Evolutionary conservation across 306 rosid genomes (phyloP), one percentile per base, ranked within the genome.

Genomic region (Calophaca sinica): DNA sequence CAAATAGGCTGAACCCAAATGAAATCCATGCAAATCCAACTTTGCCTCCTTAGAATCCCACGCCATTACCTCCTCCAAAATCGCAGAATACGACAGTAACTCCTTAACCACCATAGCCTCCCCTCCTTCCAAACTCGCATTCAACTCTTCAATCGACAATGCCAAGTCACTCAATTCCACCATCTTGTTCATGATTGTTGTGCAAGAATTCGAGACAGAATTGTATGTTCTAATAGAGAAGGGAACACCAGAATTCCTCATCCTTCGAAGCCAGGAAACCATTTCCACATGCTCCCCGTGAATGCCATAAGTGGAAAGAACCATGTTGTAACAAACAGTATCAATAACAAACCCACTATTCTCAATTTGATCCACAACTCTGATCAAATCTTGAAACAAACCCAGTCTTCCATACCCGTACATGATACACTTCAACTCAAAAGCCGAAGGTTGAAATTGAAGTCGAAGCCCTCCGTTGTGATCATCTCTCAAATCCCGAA

Each of bases 21-120:
- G 96, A 84, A 86, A 71, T 32, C 98, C 97, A 76, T 90, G 96
- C 80, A 91, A 82, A 79, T 93, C 96, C 87, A 93, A 79, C 79
- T 91, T 93, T n/a, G 62, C 82, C 85, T 89, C 92, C 61, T 6
- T n/a, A 57, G 89, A 57, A 62, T 77, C 91, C 90, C 97, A 89
- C 74, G 52, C 85, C 92, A 84, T 83, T 7, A 80, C 83, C 81
- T 89, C 96, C 33, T 80, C 89, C 78, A 91, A 81, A 58, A 89
- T 80, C 48, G 50, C 26, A 3, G 78, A 57, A 7, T 83, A 88
- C 15, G 49, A 84, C 1, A 78, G 75, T 70, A 93, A 62, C 84
- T 93, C 97, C 48, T 53, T 62, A 48, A 93, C 85, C 81, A 88
- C 73, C 86, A 79, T 81, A 49, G 82, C 91, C 71, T 93, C 96